Conservation (phyloP, 768 basidiomycete species). For the Rhodocollybia butyracea region DNA sequence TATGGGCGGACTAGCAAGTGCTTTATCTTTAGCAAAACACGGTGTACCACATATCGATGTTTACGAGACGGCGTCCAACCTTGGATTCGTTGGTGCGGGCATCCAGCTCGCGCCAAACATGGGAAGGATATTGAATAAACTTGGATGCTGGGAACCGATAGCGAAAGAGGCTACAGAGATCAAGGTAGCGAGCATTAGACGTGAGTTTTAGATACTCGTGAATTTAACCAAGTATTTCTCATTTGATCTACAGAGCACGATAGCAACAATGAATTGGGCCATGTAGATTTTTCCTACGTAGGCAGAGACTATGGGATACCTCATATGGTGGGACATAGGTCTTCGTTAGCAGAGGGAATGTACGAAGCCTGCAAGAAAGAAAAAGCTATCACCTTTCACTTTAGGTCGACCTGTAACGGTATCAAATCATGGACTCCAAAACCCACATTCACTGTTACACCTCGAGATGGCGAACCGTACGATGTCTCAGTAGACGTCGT, state of each 20-base stretch:
- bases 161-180: slow-evolving; percentile 24
- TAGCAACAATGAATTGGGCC: slow-evolving; percentile 26
- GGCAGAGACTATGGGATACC: slow-evolving; percentile 26
- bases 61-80: slow-evolving; percentile 23
- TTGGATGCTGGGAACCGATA: slow-evolving; percentile 26
- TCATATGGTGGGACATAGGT: slow-evolving; percentile 31
- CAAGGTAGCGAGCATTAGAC: slow-evolving; percentile 22
- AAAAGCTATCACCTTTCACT: slow-evolving; percentile 25
- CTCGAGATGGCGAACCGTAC: slow-evolving; percentile 13
- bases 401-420: slow-evolving; percentile 19
- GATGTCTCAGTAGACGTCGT: slow-evolving; percentile 31
- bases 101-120: slow-evolving; percentile 36
- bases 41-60: slow-evolving; percentile 29
- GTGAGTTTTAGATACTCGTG: slow-evolving; percentile 12
- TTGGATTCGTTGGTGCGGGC: slow-evolving; percentile 33
- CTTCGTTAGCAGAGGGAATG: slow-evolving; percentile 27
- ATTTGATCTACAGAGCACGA: slow-evolving; percentile 7
- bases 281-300: slow-evolving; percentile 25
- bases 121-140: slow-evolving; percentile 22
- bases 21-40: slow-evolving; percentile 24
- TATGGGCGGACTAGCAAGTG: slow-evolving; percentile 26
- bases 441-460: slow-evolving; percentile 12
- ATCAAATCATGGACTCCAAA: slow-evolving; percentile 24
- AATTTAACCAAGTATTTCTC: not conserved
- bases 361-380: slow-evolving; percentile 23